Evolutionary conservation across 805 yeast species (phyloP), one percentile per base, ranked within the genome.

Genomic region (Starmerella vaccinii): DNA sequence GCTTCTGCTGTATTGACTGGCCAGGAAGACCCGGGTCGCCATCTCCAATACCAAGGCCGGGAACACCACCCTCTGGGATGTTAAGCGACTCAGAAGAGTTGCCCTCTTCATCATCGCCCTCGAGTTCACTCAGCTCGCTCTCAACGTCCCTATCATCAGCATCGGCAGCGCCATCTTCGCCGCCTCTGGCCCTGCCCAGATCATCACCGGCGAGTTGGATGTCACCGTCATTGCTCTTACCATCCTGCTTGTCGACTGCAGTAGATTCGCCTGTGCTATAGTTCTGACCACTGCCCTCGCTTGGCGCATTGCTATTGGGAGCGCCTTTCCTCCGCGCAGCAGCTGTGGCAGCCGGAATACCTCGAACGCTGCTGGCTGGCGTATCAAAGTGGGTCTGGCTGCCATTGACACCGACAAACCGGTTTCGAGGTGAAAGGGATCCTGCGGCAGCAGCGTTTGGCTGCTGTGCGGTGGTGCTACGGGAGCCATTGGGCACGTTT

Each of bases 21-120:
- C 60, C 60, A 7, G 60, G 61, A 6, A 57, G 52, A 19, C 48
- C 45, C 10, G 61, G 60, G 30, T 58, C 60, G 8, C 44, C 45
- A 45, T 53, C 54, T 32, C 62, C 62, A 10, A 55, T 29, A 2
- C 55, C 57, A 22, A 60, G 51, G 4, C 63, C 63, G 9, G 63
- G 63, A 2, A 55, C 59, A 23, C 57, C 57, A 16, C 55, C 57
- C n/a, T 38, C 50, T 4, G 59, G 60, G 33, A 56, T 50, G 35
- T 48, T 47, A 13, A 56, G 30, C 12, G 39, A 50, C 12, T 50
- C 54, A 6, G 49, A 53, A 2, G 35, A 29, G 21, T 34, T 19
- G 16, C 6, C 27, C 15, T 43, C 46, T 9, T 21, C 30, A n/a
- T 32, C 38, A 5, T 39, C 52, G 4, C 35, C 27, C 23, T 30